These are phyloP conservation scores for Capsicum baccatum DNA, from an alignment of 257 asterid species.

Conservation along the genomic window DNA sequence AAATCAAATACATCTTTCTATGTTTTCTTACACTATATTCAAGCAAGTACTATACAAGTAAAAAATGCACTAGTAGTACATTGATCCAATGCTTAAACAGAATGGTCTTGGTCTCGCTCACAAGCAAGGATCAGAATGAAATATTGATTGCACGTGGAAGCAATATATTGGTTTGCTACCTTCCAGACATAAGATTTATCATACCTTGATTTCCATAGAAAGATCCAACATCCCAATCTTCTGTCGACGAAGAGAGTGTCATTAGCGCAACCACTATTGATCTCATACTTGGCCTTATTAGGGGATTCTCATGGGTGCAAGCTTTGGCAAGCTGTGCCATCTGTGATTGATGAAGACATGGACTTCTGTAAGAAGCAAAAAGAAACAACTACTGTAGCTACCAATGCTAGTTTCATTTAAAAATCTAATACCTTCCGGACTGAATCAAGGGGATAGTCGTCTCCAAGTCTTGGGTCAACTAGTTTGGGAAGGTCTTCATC, in stretches of 20 bases:
- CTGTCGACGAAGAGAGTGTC: slow-evolving; percentile 89
- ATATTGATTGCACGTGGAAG: background rate
- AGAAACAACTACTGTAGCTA: background rate
- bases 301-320: slow-evolving; percentile 88
- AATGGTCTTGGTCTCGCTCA: background rate
- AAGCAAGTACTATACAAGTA: slow-evolving; percentile 25
- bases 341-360: slow-evolving; percentile 41
- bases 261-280: slow-evolving; percentile 86
- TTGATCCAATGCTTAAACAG: slow-evolving; percentile 9
- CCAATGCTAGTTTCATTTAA: slow-evolving; percentile 3
- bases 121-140: background rate
- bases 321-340: slow-evolving; percentile 84
- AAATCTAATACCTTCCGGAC: slow-evolving; percentile 59
- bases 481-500: slow-evolving; percentile 57
- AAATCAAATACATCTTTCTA: background rate
- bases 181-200: slow-evolving; percentile 74
- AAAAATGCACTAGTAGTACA: slow-evolving; percentile 32
- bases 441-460: slow-evolving; percentile 70
- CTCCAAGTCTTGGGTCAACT: slow-evolving; percentile 81
- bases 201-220: slow-evolving; percentile 79
- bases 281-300: slow-evolving; percentile 85
- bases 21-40: slow-evolving; percentile 2
- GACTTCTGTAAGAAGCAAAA: background rate
- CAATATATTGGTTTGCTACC: slow-evolving; percentile 41
- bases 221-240: slow-evolving; percentile 85